These are phyloP conservation scores for Chalciporus piperatus DNA, from an alignment of 768 basidiomycete genomes.

Conservation along the genomic window DNA sequence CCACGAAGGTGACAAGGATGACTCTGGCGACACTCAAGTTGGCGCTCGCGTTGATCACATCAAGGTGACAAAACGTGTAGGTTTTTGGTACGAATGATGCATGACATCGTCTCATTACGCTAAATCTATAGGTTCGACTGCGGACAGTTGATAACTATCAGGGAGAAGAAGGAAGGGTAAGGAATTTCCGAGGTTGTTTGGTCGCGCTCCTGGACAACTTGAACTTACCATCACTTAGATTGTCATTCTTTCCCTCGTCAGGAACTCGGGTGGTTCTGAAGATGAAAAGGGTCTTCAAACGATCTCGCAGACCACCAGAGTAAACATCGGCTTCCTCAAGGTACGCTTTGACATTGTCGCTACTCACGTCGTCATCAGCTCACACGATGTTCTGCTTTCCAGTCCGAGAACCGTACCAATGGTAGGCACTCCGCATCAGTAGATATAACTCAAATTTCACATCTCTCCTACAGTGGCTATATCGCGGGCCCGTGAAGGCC, in stretches of 20 bases:
- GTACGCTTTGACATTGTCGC: slow-evolving; percentile 32
- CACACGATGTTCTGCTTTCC: neutral
- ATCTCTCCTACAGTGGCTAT: slow-evolving; percentile 50
- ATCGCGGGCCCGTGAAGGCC: slow-evolving; percentile 70
- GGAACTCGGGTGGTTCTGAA: slow-evolving; percentile 57
- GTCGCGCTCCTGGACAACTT: neutral
- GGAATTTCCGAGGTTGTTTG: neutral
- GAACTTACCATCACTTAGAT: slow-evolving; percentile 37
- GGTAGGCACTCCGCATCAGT: slow-evolving; percentile 27
- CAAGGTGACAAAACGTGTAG: slow-evolving; percentile 50
- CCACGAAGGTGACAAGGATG: slow-evolving; percentile 42
- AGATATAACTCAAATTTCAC: neutral
- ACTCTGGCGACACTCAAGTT: slow-evolving; percentile 22
- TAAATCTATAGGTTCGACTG: slow-evolving; percentile 49
- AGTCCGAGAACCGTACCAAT: slow-evolving; percentile 59
- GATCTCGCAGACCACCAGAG: slow-evolving; percentile 21
- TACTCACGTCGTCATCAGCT: neutral
- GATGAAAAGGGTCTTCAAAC: slow-evolving; percentile 27
- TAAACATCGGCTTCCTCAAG: slow-evolving; percentile 70
- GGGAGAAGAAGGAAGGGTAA: slow-evolving; percentile 64
- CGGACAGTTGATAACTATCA: slow-evolving; percentile 80
- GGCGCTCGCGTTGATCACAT: slow-evolving; percentile 40
- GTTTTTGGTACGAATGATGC: slow-evolving; percentile 9
- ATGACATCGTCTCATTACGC: neutral
- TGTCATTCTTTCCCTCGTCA: slow-evolving; percentile 70